These are phyloP conservation scores for Taiwanofungus camphoratus DNA, from an alignment of 1,284 basidiomycete species.

Conservation along the genomic window DNA sequence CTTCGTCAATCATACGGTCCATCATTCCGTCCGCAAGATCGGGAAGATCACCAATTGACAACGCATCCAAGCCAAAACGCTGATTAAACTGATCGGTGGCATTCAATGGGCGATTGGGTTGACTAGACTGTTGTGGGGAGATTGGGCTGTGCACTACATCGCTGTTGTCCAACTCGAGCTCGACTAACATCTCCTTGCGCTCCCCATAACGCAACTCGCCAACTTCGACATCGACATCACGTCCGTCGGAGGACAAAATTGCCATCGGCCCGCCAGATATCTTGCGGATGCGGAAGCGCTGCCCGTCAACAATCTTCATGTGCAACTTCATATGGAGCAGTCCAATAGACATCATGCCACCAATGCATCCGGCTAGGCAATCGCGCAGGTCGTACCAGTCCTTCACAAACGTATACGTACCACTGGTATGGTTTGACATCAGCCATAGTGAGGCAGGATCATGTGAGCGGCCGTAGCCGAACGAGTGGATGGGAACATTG, in stretches of 20 bases:
- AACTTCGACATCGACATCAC: conserved; percentile 93
- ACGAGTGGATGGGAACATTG: conserved; percentile 92
- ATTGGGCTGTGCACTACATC: conserved; percentile 36
- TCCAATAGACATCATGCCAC: conserved; percentile 91
- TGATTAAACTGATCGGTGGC: conserved; percentile 79
- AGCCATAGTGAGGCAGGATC: conserved; percentile 98
- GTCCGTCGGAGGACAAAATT: conserved; percentile 82
- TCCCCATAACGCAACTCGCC: conserved; percentile 90
- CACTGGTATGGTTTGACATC: conserved; percentile 94
- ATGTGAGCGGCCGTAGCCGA: conserved; percentile 94
- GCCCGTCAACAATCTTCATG: conserved; percentile 79
- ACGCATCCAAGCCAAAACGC: conserved; percentile 71
- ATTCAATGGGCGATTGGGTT: conserved; percentile 41
- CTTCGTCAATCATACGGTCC: conserved; percentile 89
- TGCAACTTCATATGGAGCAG: conserved; percentile 88
- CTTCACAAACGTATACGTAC: conserved; percentile 96
- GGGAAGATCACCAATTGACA: conserved; percentile 62
- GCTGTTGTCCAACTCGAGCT: conserved; percentile 83
- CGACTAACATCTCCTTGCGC: conserved; percentile 89
- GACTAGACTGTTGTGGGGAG: conserved; percentile 14
- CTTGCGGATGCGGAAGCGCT: conserved; percentile 86
- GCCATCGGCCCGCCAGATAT: conserved; percentile 81
- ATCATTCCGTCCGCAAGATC: conserved; percentile 81
- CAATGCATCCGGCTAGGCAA: conserved; percentile 86
- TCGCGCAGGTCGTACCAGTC: conserved; percentile 93